A percentile compares a stretch with the other conserved stretches of the same genome.
Evolutionary conservation across 2,329 filamentous ascomycete genomes (phyloP).

Genomic region (Xylariaceae sp.): DNA sequence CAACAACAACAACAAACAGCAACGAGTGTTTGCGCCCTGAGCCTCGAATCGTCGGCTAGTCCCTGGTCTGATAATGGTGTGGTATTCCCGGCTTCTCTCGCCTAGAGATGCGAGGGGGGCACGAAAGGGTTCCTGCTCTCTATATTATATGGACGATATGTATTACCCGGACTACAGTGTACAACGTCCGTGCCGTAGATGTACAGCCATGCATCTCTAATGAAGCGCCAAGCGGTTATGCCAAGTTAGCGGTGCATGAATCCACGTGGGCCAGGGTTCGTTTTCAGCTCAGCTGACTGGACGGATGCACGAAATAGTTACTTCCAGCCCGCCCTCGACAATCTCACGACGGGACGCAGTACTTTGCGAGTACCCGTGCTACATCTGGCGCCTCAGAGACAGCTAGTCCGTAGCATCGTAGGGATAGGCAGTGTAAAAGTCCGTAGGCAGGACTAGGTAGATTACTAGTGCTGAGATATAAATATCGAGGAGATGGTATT

Average conservation of each 20-base stretch:
- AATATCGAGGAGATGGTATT: not conserved
- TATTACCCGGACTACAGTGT: not conserved
- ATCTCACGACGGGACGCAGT: not conserved
- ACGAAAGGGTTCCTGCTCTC: not conserved
- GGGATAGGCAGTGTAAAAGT: no score
- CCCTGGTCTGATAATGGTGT: conserved; percentile 4
- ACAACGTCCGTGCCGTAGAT: not conserved
- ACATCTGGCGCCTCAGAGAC: no score
- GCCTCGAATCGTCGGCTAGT: conserved; percentile 1
- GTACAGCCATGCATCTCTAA: not conserved
- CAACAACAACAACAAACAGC: not conserved
- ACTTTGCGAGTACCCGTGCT: no score
- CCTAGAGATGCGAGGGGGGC: not conserved
- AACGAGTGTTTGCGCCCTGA: not conserved
- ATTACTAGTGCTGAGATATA: not conserved
- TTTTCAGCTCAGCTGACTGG: not conserved
- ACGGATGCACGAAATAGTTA: not conserved
- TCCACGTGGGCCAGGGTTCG: not conserved
- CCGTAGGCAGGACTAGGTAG: not conserved
- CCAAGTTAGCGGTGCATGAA: not conserved
- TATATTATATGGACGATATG: not conserved
- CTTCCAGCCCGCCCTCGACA: not conserved
- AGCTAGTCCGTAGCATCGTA: no score
- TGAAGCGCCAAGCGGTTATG: not conserved
- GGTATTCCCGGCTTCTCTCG: not conserved